Percentiles rank a stretch among this genome's conserved stretches.
phyloP scores from a whole-genome alignment of 2,329 filamentous ascomycete species.

The Scolecobasidium constrictum region DNA sequence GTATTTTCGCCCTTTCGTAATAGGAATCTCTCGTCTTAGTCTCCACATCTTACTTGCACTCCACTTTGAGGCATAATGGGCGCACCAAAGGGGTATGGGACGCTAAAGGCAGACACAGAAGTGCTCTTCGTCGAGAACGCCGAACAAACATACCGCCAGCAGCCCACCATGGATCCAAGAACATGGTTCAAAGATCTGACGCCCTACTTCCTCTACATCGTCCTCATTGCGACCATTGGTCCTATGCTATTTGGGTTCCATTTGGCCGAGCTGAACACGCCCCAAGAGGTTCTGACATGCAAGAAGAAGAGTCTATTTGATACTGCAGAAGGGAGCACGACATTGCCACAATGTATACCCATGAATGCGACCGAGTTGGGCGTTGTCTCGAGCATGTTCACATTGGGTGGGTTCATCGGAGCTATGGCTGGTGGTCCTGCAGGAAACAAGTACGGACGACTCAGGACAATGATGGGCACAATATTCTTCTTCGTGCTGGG shows the following conservation, averaged over 20 bases:
- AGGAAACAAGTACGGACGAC: conserved; percentile 66
- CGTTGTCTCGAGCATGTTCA: conserved; percentile 82
- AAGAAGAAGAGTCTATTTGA: conserved; percentile 41
- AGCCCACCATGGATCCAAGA: conserved; percentile 23
- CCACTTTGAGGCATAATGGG: too few relatives aligned
- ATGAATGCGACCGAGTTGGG: conserved; percentile 79
- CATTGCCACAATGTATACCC: conserved; percentile 67
- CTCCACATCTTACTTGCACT: too few relatives aligned
- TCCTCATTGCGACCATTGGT: conserved; percentile 69
- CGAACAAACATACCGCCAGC: conserved; percentile 14
- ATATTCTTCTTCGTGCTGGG: conserved; percentile 67
- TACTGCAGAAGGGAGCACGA: conserved; percentile 19
- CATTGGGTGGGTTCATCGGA: conserved; percentile 74
- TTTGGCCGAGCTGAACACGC: conserved; percentile 83
- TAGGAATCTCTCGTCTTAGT: too few relatives aligned
- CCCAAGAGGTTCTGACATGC: conserved; percentile 88
- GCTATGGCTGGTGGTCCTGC: conserved; percentile 70
- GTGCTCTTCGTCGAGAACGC: neutral
- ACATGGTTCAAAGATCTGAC: conserved; percentile 45
- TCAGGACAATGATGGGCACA: conserved; percentile 65
- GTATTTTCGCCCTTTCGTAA: too few relatives aligned
- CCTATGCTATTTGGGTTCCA: conserved; percentile 94
- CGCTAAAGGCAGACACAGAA: neutral
- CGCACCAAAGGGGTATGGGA: neutral
- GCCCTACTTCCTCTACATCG: conserved; percentile 64